Evolutionary conservation across 768 basidiomycete species (phyloP), one percentile per base, ranked within the genome.

Genomic region (Hygrophorus pudorinus): DNA sequence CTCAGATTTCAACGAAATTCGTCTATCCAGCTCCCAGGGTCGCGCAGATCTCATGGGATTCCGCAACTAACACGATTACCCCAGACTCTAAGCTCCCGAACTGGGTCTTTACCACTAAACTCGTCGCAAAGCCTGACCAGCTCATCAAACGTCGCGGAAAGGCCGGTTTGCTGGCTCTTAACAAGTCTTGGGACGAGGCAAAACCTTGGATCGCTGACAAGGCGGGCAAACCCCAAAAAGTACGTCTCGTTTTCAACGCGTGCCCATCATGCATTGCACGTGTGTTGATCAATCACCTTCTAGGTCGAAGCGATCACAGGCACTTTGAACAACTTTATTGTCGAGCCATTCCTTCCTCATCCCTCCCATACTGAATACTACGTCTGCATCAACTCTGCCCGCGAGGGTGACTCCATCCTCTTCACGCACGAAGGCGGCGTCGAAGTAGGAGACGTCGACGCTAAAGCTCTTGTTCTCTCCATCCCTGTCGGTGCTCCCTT

Each of bases 111-210:
- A 78, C 72, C 53, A 78, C 68, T 53, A 88, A 89, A 72, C 87
- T 94, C 62, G 92, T 96, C 57, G 92, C 81, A 13, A 96, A 96
- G 71, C 92, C 92, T 18, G 92, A 94, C 70, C 92, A 96, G 70
- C 84, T 98, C 65, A 98, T 98, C 79, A 99, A 98, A 74, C 86
- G 96, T 52, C 87, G 96, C 50, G 96, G 96, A 58, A 99, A 99
- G 76, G 91, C 91, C 16, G 96, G 96, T 52, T 76, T 99, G 11
- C 78, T 99, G 51, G 81, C 81, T 29, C 75, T 99, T 53, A 97
- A 98, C 81, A 93, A 93, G 70, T 71, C 74, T 17, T 96, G 87
- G 88, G 72, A 81, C 30, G 86, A 85, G 56, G 88, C 88, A 16
- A 87, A 77, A 59, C 64, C 74, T 40, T 98, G 96, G 93, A 86